Evolutionary conservation across 495 filamentous ascomycete species (phyloP).

Genomic region (Hypoxylon perforatum): DNA sequence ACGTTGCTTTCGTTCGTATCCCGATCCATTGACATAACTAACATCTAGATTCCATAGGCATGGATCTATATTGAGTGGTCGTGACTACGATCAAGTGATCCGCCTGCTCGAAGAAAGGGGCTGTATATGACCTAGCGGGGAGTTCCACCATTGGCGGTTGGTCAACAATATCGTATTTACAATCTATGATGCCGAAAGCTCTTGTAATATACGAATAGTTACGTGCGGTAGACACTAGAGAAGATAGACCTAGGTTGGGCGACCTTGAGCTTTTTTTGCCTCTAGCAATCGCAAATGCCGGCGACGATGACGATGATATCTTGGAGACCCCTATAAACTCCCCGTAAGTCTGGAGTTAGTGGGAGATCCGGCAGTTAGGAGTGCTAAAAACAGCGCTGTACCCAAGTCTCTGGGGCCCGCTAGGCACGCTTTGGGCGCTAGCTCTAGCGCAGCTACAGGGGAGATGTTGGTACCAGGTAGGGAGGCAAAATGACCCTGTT

Average conservation of each 20-base stretch:
- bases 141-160: not conserved
- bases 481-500: not conserved
- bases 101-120: not conserved
- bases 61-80: not conserved
- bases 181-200: not conserved
- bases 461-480: too few species aligned
- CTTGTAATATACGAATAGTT: not conserved
- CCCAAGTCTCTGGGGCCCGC: conserved; percentile 1
- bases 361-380: conserved; percentile 12
- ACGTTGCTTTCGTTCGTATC: conserved; percentile 30
- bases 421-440: not conserved
- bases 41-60: not conserved
- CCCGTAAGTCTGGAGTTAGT: not conserved
- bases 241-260: not conserved
- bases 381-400: conserved; percentile 28
- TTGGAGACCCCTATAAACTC: too few species aligned
- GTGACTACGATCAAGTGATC: conserved; percentile 9
- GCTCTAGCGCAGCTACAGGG: conserved; percentile 5
- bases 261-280: not conserved
- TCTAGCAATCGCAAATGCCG: not conserved
- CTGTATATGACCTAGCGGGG: not conserved
- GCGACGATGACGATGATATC: not conserved
- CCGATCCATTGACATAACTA: conserved; percentile 5
- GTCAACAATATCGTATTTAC: not conserved
- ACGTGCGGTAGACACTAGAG: not conserved